Evolutionary conservation across 352 stramenopile genomes (phyloP), one percentile per base, ranked within the genome.

Genomic region (Phytophthora brassicae): DNA sequence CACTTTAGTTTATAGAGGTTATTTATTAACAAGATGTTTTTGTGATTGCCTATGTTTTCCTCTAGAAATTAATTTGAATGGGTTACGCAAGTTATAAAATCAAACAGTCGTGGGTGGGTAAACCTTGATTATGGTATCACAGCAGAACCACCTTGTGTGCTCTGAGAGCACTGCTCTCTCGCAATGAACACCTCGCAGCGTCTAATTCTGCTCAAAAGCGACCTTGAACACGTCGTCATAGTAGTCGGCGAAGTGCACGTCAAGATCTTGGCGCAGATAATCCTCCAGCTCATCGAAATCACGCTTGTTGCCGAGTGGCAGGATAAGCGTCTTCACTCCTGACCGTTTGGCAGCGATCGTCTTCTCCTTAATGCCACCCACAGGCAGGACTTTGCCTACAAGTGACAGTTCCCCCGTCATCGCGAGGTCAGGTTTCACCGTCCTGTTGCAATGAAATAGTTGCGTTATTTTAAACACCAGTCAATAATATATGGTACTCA

Each of bases 281-380:
- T 99, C 95, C 36, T 97, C 89, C 41, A 99, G 77, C 57, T 94
- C 80, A n/a, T 99, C 96, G 65, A 97, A 99, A 70, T 99, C 97
- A 42, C 95, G 87, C 62, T 94, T 84, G 81, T 99, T 99, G 22
- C 86, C 95, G 17, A 87, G 70, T 11, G 97, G 97, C 3, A 99
- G 61, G 24, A 99, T 80, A 17, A 99, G 84, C 2, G 82, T 97
- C 43, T 86, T 98, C 8, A 99, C 95, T 12, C 96, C 96, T 19
- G 97, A 88, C 51, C 97, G 86, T 52, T 97, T 89, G 19, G 97
- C 97, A n/a, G 97, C 97, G 61, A 99, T 99, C 33, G 90, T 97
- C 82, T 99, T 99, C 76, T 99, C 97, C 80, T 99, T 99, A 67
- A 99, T 99, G 33, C 97, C 97, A 52, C 97, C 97, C 6, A 99